Base-by-base conservation (phyloP, 129 eudicot genomes). In the Chrysanthemum makinoi region DNA sequence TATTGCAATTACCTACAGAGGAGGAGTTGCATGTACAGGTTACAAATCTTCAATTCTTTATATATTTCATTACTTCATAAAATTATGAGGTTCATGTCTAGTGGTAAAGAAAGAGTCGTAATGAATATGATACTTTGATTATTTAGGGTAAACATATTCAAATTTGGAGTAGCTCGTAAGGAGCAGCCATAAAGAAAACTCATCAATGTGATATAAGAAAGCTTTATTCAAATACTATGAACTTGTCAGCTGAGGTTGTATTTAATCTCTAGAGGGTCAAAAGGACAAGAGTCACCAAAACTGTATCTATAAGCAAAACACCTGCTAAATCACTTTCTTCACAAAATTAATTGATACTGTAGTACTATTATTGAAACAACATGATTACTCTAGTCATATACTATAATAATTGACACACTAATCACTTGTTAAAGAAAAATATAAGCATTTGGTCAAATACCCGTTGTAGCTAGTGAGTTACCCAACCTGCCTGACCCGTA, bases 1-100 rank as follows among this genome's bases (percentile, higher is more conserved):
- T 65, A 95, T 74, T 72, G 84, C 97, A 84, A 95, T 95, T 77
- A 95, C 99, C 99, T 95, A 62, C 26, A 72, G 51, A 43, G 33
- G 66, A 61, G 46, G 46, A 39, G 10, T 39, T 39, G 10, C 10
- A 30, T 16, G 58, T 72, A 44, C 35, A 43, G 11, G 28, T 59
- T 47, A 72, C 58, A 72, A 60, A 60, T 30, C 66, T 62, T 62
- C 10, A 66, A 46, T 10, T 7, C 46, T 39, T 7, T 39, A 39
- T 39, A 39, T 7, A 10, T 39, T 6, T 39, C 46, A 39, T 39
- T 39, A 39, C 48, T 48, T 43, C 75, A 57, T 70, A 18, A 60
- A 59, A 20, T 22, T 48, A n/a, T 19, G 67, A 15, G 14, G 17
- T 59, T 57, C 30, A 70, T 20, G 24, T 71, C 43, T 60, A 60